Base-by-base conservation (phyloP, 164 flowering plant species). In the Platanus orientalis region DNA sequence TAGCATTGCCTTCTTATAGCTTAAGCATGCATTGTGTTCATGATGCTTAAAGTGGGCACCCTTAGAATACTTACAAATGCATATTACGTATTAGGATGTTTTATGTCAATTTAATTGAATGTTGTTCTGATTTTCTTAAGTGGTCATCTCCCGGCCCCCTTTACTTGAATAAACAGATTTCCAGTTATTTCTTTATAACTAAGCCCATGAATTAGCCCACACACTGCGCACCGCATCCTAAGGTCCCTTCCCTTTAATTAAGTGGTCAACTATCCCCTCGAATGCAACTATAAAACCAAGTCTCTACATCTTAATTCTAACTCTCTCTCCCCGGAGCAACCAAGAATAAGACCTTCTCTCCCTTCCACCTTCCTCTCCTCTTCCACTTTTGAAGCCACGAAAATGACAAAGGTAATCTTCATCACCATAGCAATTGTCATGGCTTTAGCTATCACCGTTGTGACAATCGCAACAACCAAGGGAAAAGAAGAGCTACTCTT, bases 361-460 rank as follows among this genome's bases (percentile, higher is more conserved):
- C 24, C 32, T 44, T 34, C 34, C 61, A 26, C 51, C 53, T 61
- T n/a, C n/a, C n/a, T 6, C 51, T 16, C 23, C 26, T 21, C 21
- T 30, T 21, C 45, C 32, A 30, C 36, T 13, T 27, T 13, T 10
- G 58, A 28, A 59, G 14, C 66, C 49, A 76, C 76, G 78, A 70
- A 44, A 54, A 14, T 67, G 19, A 55, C 50, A 47, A 77, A 73
- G 34, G 5, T 64, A 1, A 63, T 81, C 51, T 20, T 81, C 48
- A n/a, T n/a, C n/a, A 49, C 57, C 2, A 20, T 79, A 28, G 70
- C 74, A 45, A 59, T 76, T 25, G 62, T 71, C 54, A 70, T 75
- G 72, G 83, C 83, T 26, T 2, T 84, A 44, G 61, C 77, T 58
- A 67, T 80, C 45, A 39, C 76, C 5, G 57, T 75, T 13, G 3